phyloP scores from a whole-genome alignment of 192 early-diverging fungal species.

The Ramicandelaber brevisporus region DNA sequence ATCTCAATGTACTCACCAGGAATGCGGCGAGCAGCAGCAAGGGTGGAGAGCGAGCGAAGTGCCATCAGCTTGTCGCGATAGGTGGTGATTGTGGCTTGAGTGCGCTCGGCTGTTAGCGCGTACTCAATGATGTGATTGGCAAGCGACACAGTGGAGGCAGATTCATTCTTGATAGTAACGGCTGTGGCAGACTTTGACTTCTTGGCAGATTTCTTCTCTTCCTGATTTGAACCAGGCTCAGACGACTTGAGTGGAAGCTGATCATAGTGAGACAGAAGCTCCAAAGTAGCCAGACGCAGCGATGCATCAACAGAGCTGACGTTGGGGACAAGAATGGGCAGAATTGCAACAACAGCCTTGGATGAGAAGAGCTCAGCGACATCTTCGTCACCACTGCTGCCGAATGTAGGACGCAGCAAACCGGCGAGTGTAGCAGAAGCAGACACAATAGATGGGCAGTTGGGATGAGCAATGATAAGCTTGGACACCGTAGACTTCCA shows the following conservation, averaged over 20 bases:
- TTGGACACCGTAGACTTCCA: too few species aligned
- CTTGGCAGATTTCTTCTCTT: background rate
- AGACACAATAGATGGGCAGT: too few species aligned
- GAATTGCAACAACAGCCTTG: too few species aligned
- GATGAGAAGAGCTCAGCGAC: too few species aligned
- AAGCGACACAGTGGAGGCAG: slow-evolving; percentile 21
- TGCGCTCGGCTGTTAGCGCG: slow-evolving; percentile 31
- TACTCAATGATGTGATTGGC: slow-evolving; percentile 10
- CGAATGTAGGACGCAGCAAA: too few species aligned
- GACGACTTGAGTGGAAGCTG: slow-evolving; percentile 21
- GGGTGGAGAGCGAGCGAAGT: slow-evolving; percentile 38
- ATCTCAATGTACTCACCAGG: slow-evolving; percentile 44
- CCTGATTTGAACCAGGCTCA: slow-evolving; percentile 3
- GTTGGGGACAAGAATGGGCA: slow-evolving; percentile 11
- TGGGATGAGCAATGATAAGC: too few species aligned
- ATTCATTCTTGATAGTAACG: slow-evolving; percentile 7
- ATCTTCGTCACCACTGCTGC: too few species aligned
- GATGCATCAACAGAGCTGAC: slow-evolving; percentile 10
- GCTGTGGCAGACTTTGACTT: background rate
- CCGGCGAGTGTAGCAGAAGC: too few species aligned
- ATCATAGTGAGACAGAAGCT: slow-evolving; percentile 43
- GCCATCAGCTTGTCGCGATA: slow-evolving; percentile 59
- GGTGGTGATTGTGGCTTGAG: slow-evolving; percentile 25
- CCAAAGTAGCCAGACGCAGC: slow-evolving; percentile 28
- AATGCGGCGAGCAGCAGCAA: slow-evolving; percentile 27